These are phyloP conservation scores for Drechslerella stenobrocha DNA, from an alignment of 2,329 filamentous ascomycete species.

Conservation along the genomic window DNA sequence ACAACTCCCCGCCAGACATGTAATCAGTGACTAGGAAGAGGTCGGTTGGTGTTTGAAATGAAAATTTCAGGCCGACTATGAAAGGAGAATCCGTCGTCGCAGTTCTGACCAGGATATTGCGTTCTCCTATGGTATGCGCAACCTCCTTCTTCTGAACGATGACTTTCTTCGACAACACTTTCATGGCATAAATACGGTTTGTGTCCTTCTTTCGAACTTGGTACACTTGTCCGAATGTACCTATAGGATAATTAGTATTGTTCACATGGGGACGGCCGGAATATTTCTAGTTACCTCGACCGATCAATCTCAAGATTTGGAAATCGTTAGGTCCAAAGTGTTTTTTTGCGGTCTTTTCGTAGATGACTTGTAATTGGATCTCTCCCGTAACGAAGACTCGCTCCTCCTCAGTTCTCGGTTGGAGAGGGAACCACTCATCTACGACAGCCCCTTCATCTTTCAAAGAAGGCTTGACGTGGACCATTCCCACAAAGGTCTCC, in stretches of 20 bases:
- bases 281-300: conserved; percentile 65
- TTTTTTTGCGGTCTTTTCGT: conserved; percentile 83
- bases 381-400: conserved; percentile 78
- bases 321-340: conserved; percentile 95
- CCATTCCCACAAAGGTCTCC: conserved; percentile 88
- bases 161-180: conserved; percentile 98
- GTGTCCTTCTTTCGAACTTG: conserved; percentile 98
- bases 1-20: conserved; percentile 97
- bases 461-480: conserved; percentile 74
- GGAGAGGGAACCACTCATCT: conserved; percentile 82
- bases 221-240: conserved; percentile 97
- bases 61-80: conserved; percentile 97
- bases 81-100: conserved; percentile 95
- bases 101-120: conserved; percentile 94
- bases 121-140: conserved; percentile 91
- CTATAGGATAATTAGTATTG: conserved; percentile 45
- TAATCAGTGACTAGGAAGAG: conserved; percentile 98
- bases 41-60: conserved; percentile 95
- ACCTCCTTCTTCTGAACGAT: conserved; percentile 99
- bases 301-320: conserved; percentile 91
- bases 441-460: conserved; percentile 69
- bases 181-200: conserved; percentile 96
- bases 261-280: not conserved
- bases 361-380: conserved; percentile 81
- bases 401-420: conserved; percentile 75